phyloP scores from a whole-genome alignment of 179 eudicot genomes.

The Patellifolia procumbens region DNA sequence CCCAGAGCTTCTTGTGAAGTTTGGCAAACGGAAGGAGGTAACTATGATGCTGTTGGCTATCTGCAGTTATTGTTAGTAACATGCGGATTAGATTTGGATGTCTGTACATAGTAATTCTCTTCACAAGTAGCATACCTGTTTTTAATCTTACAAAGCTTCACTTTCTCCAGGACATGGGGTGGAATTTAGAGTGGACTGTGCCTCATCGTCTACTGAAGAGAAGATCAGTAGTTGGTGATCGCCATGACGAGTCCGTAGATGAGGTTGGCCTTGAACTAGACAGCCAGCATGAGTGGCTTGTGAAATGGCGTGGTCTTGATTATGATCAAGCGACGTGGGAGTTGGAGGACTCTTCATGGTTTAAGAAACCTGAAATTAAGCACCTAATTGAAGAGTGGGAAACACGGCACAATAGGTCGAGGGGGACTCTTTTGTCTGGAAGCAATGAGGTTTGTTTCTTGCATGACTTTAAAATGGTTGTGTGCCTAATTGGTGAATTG shows the following conservation, averaged over 20 bases:
- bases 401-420: slow-evolving; percentile 48
- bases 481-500: neutral
- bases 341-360: slow-evolving; percentile 51
- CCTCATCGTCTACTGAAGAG: slow-evolving; percentile 69
- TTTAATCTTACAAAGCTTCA: no score
- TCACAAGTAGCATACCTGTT: no score
- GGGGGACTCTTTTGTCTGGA: slow-evolving; percentile 24
- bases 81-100: neutral
- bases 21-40: slow-evolving; percentile 44
- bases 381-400: slow-evolving; percentile 52
- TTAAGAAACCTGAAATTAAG: slow-evolving; percentile 46
- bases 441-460: slow-evolving; percentile 29
- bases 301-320: slow-evolving; percentile 79
- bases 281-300: slow-evolving; percentile 67
- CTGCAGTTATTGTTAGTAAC: neutral
- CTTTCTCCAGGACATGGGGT: slow-evolving; percentile 43
- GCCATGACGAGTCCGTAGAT: slow-evolving; percentile 22
- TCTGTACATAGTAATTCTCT: neutral
- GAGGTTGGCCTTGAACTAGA: slow-evolving; percentile 29
- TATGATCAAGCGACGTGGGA: slow-evolving; percentile 83
- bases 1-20: slow-evolving; percentile 42
- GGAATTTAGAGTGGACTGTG: slow-evolving; percentile 68
- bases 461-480: neutral
- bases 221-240: slow-evolving; percentile 43
- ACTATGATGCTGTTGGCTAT: slow-evolving; percentile 7